These are phyloP conservation scores for Verticillium longisporum DNA, from an alignment of 2,329 filamentous ascomycete species.

Conservation along the genomic window DNA sequence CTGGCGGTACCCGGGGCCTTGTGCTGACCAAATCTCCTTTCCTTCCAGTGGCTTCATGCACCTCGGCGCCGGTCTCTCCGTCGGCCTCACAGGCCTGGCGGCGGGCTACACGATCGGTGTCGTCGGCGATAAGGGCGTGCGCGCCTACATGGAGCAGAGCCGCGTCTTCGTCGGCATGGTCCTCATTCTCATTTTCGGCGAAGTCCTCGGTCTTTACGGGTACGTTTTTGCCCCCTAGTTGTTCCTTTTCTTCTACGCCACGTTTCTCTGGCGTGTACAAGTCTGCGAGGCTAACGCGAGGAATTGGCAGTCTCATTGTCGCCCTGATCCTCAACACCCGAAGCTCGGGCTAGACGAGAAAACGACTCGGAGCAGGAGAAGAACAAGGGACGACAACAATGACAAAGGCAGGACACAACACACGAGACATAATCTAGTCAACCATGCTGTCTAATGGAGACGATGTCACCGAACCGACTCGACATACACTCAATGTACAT, in stretches of 20 bases:
- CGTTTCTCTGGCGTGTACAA: no score
- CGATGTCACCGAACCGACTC: not conserved
- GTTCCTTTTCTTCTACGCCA: no score
- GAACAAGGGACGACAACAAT: no score
- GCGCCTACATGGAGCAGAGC: slow-evolving; percentile 93
- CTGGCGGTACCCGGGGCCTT: slow-evolving; percentile 3
- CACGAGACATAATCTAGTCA: not conserved
- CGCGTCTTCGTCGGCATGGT: slow-evolving; percentile 98
- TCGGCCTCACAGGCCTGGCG: slow-evolving; percentile 86
- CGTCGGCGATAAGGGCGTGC: slow-evolving; percentile 89
- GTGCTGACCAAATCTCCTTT: slow-evolving; percentile 3
- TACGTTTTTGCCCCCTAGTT: slow-evolving; percentile 35
- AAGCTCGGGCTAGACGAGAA: not conserved
- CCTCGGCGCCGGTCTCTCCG: slow-evolving; percentile 80
- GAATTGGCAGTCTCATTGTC: slow-evolving; percentile 67
- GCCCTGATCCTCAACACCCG: slow-evolving; percentile 82
- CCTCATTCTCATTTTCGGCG: slow-evolving; percentile 94
- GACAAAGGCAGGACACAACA: not conserved
- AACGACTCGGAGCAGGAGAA: no score
- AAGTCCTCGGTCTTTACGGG: slow-evolving; percentile 96
- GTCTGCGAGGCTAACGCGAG: not conserved
- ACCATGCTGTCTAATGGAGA: not conserved
- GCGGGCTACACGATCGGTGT: slow-evolving; percentile 96
- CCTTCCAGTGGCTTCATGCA: slow-evolving; percentile 79
- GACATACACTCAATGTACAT: not conserved